These are phyloP conservation scores for Climacium dendroides DNA, from an alignment of 225 moss, liverwort and hornwort genomes.

Conservation along the genomic window DNA sequence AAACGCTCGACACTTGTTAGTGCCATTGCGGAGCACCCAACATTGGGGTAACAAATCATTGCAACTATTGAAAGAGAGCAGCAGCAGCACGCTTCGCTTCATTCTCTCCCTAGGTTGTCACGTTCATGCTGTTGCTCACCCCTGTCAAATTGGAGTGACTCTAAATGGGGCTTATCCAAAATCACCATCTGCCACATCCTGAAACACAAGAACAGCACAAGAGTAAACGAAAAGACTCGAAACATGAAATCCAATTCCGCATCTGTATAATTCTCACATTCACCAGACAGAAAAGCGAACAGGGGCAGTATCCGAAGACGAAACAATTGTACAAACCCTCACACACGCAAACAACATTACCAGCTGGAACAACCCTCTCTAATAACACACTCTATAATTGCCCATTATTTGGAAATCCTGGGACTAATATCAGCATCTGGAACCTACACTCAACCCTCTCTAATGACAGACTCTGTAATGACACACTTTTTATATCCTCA, in stretches of 20 bases:
- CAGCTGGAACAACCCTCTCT: neutral
- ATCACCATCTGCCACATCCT: neutral
- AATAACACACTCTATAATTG: neutral
- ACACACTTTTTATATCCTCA: neutral
- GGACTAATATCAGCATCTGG: no score
- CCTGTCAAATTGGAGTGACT: neutral
- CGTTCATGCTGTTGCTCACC: neutral
- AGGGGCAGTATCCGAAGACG: neutral
- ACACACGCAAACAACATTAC: neutral
- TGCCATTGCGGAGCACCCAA: slow-evolving; percentile 3
- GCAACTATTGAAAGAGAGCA: slow-evolving; percentile 2
- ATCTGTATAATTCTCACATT: neutral
- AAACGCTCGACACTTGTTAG: neutral
- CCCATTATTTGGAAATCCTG: neutral
- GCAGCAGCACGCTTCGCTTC: neutral
- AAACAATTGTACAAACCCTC: neutral
- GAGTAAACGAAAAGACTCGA: neutral
- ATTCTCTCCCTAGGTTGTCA: neutral
- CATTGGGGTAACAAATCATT: slow-evolving; percentile 6
- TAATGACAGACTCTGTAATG: neutral
- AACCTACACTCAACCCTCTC: neutral
- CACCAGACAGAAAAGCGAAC: neutral
- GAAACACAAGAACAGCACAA: neutral
- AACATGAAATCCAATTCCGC: neutral
- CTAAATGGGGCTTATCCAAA: neutral